A percentile compares a stretch with the other conserved stretches of the same genome.
Evolutionary conservation across 139 green algal species (phyloP).

Genomic region (Closterium sp.): DNA sequence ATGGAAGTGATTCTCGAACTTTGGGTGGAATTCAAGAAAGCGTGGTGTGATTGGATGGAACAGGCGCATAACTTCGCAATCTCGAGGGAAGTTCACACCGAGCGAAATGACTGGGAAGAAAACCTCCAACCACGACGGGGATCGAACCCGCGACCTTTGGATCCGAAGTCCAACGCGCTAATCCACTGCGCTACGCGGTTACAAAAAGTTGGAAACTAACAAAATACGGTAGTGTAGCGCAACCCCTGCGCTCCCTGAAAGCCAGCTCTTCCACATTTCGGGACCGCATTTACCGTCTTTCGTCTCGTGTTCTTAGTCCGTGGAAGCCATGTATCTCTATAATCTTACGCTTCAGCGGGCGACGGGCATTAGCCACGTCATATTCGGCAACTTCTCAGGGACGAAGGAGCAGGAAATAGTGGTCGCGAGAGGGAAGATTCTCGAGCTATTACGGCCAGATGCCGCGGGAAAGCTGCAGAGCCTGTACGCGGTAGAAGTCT

Average conservation of each 20-base stretch:
- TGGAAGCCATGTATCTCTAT: slow-evolving; percentile 54
- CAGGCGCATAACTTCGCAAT: neutral
- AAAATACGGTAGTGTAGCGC: no score
- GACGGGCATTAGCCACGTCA: slow-evolving; percentile 37
- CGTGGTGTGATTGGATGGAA: neutral
- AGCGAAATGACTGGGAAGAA: no score
- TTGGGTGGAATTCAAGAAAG: no score
- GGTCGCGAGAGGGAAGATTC: slow-evolving; percentile 79
- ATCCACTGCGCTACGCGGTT: neutral
- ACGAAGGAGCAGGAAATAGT: slow-evolving; percentile 93
- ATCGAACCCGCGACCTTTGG: neutral
- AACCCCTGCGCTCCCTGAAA: no score
- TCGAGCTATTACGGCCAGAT: slow-evolving; percentile 95
- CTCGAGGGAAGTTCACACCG: no score
- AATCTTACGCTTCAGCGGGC: slow-evolving; percentile 46
- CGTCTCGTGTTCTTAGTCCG: neutral
- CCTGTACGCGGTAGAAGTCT: slow-evolving; percentile 73
- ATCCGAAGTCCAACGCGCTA: neutral
- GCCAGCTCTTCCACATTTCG: no score
- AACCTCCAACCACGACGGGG: neutral
- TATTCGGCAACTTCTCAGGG: slow-evolving; percentile 87
- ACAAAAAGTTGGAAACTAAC: no score
- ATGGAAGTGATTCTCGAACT: no score
- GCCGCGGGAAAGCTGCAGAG: slow-evolving; percentile 64
- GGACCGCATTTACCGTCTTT: neutral